Evolutionary conservation across 164 flowering plant species (phyloP), one percentile per base, ranked within the genome.

Genomic region (Dillenia suffruticosa): DNA sequence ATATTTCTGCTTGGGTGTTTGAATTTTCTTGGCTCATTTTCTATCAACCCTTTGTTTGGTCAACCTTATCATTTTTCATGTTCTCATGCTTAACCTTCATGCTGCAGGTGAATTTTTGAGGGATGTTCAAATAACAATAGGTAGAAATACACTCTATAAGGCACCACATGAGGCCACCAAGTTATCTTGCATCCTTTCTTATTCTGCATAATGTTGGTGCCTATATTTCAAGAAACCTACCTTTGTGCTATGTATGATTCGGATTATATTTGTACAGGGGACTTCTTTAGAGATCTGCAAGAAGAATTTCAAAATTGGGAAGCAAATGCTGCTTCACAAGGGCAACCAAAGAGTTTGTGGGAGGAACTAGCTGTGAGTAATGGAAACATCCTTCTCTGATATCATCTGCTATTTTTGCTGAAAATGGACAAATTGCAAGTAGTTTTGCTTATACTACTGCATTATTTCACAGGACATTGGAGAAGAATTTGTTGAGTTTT

Each of bases 401-500:
- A 5, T 32, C 40, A 32, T 32, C 40, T 32, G 7, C 40, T 32
- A 32, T 32, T 32, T 32, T 5, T 32, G 40, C 6, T 4, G 40
- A 5, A 32, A 26, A 26, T 26, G 6, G 6, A 32, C 6, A 6
- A 32, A 32, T 32, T 32, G 40, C 5, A 6, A 32, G 40, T 32
- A 32, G 40, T 32, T 32, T 32, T 32, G 5, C 40, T 32, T 32
- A 32, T 9, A 51, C 24, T 58, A 58, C 12, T 7, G 14, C 32
- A 10, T n/a, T n/a, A 24, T 58, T 63, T 66, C 45, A 60, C 84
- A 93, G 98, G 98, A 84, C 52, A 87, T 93, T 44, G 98, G 98
- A 43, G 98, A 90, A 77, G 98, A 90, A 62, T 89, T 93, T 75
- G 96, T 93, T 57, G 98, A 93, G 62, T 93, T 86, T 69, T 76